Percentiles rank a stretch among this genome's conserved stretches.
phyloP scores from a whole-genome alignment of 2,329 filamentous ascomycete genomes.

The Pseudofabraea citricarpa region DNA sequence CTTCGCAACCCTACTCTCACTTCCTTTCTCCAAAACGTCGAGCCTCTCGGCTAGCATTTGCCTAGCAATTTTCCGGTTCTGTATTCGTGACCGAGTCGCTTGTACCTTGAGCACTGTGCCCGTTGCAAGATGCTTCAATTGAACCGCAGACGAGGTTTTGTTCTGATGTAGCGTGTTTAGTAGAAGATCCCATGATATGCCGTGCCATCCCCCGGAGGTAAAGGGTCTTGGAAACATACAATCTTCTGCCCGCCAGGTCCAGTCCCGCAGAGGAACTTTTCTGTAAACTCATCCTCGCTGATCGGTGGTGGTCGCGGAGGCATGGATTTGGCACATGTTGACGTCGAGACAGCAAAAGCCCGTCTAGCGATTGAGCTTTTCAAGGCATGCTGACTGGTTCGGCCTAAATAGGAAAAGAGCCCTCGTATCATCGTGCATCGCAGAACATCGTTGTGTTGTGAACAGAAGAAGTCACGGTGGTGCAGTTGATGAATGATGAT shows the following conservation, averaged over 20 bases:
- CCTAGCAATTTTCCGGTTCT: conserved; percentile 84
- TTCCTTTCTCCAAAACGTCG: conserved; percentile 70
- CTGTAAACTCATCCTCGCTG: conserved; percentile 73
- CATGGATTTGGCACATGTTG: conserved; percentile 48
- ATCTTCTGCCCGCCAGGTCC: conserved; percentile 97
- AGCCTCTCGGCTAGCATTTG: conserved; percentile 50
- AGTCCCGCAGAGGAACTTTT: conserved; percentile 83
- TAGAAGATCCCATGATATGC: no score
- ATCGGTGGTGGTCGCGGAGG: conserved; percentile 71
- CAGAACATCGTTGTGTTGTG: neutral
- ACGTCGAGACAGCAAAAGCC: conserved; percentile 8
- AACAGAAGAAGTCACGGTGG: neutral
- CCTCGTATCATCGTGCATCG: conserved; percentile 23
- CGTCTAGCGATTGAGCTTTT: neutral
- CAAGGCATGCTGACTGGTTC: conserved; percentile 9
- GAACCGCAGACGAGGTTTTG: conserved; percentile 93
- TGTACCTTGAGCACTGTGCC: conserved; percentile 94
- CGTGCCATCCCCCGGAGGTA: neutral
- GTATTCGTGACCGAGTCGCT: conserved; percentile 77
- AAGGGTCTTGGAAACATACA: conserved; percentile 37
- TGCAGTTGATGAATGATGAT: neutral
- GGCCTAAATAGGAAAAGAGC: conserved; percentile 9
- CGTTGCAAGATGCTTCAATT: conserved; percentile 84
- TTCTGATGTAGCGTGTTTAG: no score
- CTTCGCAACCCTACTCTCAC: conserved; percentile 59